Evolutionary conservation across 331 rosid genomes (phyloP), one percentile per base, ranked within the genome.

Genomic region (Quercus phellos): DNA sequence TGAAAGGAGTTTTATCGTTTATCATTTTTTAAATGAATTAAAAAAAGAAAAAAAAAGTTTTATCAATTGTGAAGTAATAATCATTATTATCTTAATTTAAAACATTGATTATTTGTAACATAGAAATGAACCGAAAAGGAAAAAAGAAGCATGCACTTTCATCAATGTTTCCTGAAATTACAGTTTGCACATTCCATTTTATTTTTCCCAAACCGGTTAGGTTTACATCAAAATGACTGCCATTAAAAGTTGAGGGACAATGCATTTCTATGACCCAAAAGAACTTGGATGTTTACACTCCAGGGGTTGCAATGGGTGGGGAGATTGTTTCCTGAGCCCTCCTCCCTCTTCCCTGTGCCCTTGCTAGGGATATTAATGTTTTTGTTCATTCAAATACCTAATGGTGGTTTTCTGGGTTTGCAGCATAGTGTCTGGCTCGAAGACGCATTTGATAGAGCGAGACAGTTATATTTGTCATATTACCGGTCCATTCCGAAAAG

Each of bases 391-490:
- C 60, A 24, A 42, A 75, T 78, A 34, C 56, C 34, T 73, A 67
- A 29, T 83, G 81, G 74, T 74, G 77, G 60, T 89, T 88, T 80
- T 82, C 51, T 34, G 50, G 78, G 72, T 83, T 55, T 89, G 86
- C 98, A 95, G 99, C 98, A 91, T 88, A 95, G 99, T 51, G 97
- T 95, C 71, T 95, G 99, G 99, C 81, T 93, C 74, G 99, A 95
- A 35, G 99, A 95, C 80, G 99, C 99, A 54, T 93, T 95, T 38
- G 99, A 95, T 82, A 84, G 99, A 89, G 99, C 98, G 74, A 87
- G 91, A 81, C 99, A 95, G 76, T 79, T 95, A 84, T 95, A 95
- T 81, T 79, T 95, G 81, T 93, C 99, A 42, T 93, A 92, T 88
- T 93, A 93, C 74, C 92, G 97, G 74, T 95, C 99, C 78, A 95